Evolutionary conservation across 768 basidiomycete species (phyloP).

Genomic region (Hygrophorus russula): DNA sequence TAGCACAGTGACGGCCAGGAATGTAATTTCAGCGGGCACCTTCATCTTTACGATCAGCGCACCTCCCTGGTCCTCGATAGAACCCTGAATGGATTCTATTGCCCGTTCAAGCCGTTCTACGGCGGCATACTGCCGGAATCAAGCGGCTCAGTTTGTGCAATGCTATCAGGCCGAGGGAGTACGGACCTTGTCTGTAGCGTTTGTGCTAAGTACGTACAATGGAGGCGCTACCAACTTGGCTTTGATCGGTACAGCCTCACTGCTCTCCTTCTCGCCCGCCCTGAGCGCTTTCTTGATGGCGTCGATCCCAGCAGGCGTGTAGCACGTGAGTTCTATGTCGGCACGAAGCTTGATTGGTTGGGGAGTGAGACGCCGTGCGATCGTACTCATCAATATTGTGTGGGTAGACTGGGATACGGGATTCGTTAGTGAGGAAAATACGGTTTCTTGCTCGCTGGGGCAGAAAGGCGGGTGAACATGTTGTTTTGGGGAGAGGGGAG

Average conservation of each 20-base stretch:
- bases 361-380: conserved; percentile 90
- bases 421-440: conserved; percentile 62
- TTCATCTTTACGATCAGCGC: conserved; percentile 93
- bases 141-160: not conserved
- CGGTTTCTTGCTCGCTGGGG: conserved; percentile 43
- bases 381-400: conserved; percentile 62
- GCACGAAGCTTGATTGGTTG: conserved; percentile 98
- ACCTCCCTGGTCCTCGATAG: conserved; percentile 80
- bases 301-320: conserved; percentile 90
- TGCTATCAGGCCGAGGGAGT: not conserved
- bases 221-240: conserved; percentile 96
- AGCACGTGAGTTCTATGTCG: conserved; percentile 95
- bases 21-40: conserved; percentile 29
- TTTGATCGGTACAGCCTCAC: conserved; percentile 88
- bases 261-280: conserved; percentile 83
- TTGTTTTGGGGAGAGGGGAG: not conserved
- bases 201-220: conserved; percentile 89
- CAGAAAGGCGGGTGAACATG: conserved; percentile 1
- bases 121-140: conserved; percentile 51
- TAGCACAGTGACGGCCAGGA: not conserved
- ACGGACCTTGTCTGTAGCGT: conserved; percentile 87
- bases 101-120: conserved; percentile 91
- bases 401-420: conserved; percentile 48
- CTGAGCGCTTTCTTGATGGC: conserved; percentile 89
- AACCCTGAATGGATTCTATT: conserved; percentile 78